Conservation (phyloP, 2,329 filamentous ascomycete species). For the Clarireedia sp. region DNA sequence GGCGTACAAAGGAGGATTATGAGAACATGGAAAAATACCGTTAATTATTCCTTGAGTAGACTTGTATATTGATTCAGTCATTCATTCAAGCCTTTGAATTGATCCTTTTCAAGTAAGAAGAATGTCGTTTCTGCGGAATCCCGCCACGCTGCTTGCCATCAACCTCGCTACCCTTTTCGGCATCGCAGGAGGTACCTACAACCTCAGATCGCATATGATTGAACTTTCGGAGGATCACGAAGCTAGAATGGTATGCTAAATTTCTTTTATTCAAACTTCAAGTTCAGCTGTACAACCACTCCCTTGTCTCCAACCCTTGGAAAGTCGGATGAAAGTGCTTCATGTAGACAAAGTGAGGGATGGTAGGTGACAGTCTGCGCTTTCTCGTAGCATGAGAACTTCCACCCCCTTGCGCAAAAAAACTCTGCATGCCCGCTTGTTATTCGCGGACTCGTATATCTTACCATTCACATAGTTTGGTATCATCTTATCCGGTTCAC, state of each 20-base stretch:
- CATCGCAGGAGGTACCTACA: conserved; percentile 15
- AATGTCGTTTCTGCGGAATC: conserved; percentile 16
- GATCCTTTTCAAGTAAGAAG: too few species aligned
- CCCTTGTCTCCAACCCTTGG: background rate
- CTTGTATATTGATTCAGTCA: background rate
- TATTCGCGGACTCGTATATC: too few species aligned
- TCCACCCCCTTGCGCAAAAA: too few species aligned
- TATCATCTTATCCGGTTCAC: too few species aligned
- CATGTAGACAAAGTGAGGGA: background rate
- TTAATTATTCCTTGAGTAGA: too few species aligned
- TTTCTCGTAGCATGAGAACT: too few species aligned
- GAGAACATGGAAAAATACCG: background rate
- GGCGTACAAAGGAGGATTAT: background rate
- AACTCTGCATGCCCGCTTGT: too few species aligned
- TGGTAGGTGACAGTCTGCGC: too few species aligned
- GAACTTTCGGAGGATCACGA: conserved; percentile 21
- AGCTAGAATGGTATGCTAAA: conserved; percentile 16
- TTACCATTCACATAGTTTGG: too few species aligned
- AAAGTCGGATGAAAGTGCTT: background rate
- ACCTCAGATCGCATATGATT: conserved; percentile 18
- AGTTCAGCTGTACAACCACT: background rate
- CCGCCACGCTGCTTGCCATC: conserved; percentile 8
- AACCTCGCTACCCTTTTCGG: conserved; percentile 15
- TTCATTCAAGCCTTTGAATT: background rate
- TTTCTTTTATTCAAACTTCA: background rate